Base-by-base conservation (phyloP, 2,329 filamentous ascomycete species). In the Pyricularia sp. region DNA sequence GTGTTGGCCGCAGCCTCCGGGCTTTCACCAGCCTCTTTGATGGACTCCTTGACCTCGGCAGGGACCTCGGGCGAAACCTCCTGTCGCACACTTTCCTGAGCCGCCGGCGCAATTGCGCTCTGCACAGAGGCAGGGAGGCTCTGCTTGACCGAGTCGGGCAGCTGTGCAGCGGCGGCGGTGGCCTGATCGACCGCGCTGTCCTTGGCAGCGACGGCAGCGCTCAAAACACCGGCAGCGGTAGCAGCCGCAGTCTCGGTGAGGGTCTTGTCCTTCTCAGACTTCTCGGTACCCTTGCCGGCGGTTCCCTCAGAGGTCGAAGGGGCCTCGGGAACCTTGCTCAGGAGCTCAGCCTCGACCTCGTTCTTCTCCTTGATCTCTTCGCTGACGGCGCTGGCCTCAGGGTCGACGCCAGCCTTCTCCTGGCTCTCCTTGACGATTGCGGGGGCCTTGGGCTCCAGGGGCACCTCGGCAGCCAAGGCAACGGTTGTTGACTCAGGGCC, bases 1-100 rank as follows among this genome's bases (percentile, higher is more conserved):
- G 87, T 81, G 78, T 88, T 90, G 69, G 86, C 85, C 50, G 90
- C 86, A 42, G 92, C 92, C 79, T 95, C 92, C 10, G 92, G 90
- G 70, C 81, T 83, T 74, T 84, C 78, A 68, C 87, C 85, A 26
- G 90, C 85, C 74, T 85, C 82, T 58, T 79, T 76, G 65, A 88
- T 84, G 9, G 86, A 87, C 72, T 86, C 81, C 78, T 85, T 85
- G 23, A 89, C 87, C 72, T 85, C 81, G 30, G 76, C 75, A 68
- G 87, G 86, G 6, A 87, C 85, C 70, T 84, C 79, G 61, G 84
- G 79, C 0, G 84, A 82, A 11, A 82, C 77, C 71, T 83, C 78
- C 72, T 83, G 77, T 28, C 77, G 78, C 6, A 77, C 77, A 71
- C 79, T 76, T 72, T 82, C 80, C 75, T 82, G 81, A 65, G 77